phyloP scores from a whole-genome alignment of 805 yeast genomes.

The Kluyveromyces siamensis region DNA sequence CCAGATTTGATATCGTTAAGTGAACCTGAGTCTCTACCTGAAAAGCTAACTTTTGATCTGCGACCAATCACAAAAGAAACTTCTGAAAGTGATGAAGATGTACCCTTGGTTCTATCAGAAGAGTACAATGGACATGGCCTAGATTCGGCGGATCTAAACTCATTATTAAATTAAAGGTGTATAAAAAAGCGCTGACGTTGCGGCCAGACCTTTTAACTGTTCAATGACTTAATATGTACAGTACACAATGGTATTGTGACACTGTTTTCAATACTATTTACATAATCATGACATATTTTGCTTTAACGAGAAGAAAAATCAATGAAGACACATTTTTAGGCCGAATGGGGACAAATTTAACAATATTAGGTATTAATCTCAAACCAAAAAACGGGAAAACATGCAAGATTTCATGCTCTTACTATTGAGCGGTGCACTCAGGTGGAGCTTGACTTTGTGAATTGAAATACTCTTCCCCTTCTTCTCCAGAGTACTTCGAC shows the following conservation, averaged over 20 bases:
- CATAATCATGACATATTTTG: background rate
- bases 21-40: conserved; percentile 5
- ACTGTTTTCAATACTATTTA: background rate
- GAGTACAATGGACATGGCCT: conserved; percentile 20
- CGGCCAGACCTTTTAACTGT: no score
- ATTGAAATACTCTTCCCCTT: conserved; percentile 5
- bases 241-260: background rate
- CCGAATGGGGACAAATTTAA: no score
- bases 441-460: conserved; percentile 20
- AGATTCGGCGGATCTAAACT: conserved; percentile 16
- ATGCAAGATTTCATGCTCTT: background rate
- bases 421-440: conserved; percentile 35
- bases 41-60: background rate
- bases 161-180: conserved; percentile 9
- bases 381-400: background rate
- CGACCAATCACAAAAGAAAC: background rate
- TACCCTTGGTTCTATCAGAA: conserved; percentile 1
- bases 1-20: conserved; percentile 12
- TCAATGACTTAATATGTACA: no score
- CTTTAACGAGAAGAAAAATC: background rate
- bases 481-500: conserved; percentile 7
- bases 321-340: no score
- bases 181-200: background rate
- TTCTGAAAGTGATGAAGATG: background rate
- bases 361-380: no score